Conservation (phyloP, 345 rosid species). For the Rhizophora mangle region DNA sequence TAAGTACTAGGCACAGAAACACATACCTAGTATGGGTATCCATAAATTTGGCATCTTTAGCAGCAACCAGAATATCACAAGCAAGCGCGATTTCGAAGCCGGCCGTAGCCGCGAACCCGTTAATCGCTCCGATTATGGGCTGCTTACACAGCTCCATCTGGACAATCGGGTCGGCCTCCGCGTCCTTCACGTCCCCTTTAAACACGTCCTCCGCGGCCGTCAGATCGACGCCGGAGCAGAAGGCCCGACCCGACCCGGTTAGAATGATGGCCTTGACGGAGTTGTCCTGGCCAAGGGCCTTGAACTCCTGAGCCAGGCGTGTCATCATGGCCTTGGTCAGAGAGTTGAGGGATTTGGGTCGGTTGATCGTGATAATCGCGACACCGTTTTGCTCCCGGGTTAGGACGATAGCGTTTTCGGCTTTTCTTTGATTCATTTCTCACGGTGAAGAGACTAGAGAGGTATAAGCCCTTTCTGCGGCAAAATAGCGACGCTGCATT, state of each 20-base stretch:
- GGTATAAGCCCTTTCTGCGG: too few species aligned
- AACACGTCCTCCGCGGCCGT: constrained; percentile 83
- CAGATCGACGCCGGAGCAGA: constrained; percentile 89
- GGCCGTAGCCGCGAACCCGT: constrained; percentile 84
- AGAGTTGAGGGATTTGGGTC: constrained; percentile 88
- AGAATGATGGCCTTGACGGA: constrained; percentile 62
- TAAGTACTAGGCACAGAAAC: neutral
- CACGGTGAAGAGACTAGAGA: too few species aligned
- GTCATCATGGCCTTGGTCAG: constrained; percentile 70
- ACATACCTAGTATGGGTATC: constrained; percentile 83
- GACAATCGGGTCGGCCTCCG: constrained; percentile 57
- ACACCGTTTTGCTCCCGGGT: constrained; percentile 56
- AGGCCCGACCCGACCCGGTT: constrained; percentile 75
- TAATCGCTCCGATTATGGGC: constrained; percentile 85
- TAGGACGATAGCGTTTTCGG: constrained; percentile 53
- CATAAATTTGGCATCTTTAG: constrained; percentile 71
- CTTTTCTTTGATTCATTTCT: constrained; percentile 31
- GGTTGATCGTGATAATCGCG: constrained; percentile 71
- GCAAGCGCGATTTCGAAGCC: constrained; percentile 91
- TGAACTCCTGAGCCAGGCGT: constrained; percentile 62
- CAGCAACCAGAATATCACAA: constrained; percentile 75
- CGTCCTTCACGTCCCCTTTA: constrained; percentile 89
- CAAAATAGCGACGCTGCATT: too few species aligned
- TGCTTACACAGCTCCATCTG: constrained; percentile 82
- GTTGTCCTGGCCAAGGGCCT: constrained; percentile 48